Percentiles rank a stretch among this genome's conserved stretches.
These are phyloP conservation scores for Penicillium nordicum DNA, from an alignment of 2,329 filamentous ascomycete species.

Conservation along the genomic window DNA sequence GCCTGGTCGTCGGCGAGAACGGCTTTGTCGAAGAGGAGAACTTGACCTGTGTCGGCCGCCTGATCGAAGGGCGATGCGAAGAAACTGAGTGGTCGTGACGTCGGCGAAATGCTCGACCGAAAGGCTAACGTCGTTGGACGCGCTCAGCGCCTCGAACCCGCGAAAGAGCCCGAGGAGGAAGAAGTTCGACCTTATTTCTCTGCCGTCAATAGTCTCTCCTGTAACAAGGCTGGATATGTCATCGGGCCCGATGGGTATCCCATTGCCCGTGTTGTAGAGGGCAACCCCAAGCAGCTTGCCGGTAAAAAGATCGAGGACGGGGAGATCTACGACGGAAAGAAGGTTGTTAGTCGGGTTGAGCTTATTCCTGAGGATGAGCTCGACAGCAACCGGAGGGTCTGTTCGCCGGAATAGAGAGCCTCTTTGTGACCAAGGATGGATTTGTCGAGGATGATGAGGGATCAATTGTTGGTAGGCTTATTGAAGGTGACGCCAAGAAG, in stretches of 20 bases:
- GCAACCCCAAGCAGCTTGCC: conserved; percentile 53
- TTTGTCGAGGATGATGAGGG: conserved; percentile 72
- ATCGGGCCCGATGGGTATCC: conserved; percentile 53
- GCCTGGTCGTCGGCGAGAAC: conserved; percentile 47
- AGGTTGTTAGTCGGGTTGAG: conserved; percentile 56
- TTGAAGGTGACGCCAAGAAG: conserved; percentile 67
- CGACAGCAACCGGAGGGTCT: conserved; percentile 55
- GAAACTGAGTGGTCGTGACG: conserved; percentile 56
- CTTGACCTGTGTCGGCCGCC: conserved; percentile 47
- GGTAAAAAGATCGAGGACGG: conserved; percentile 57
- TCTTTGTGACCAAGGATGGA: conserved; percentile 57
- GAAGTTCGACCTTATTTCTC: conserved; percentile 53
- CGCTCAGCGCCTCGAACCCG: conserved; percentile 46
- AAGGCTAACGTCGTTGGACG: conserved; percentile 61
- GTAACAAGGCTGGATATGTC: conserved; percentile 59
- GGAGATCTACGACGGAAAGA: conserved; percentile 55
- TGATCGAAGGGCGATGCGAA: conserved; percentile 59
- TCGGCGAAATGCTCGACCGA: conserved; percentile 61
- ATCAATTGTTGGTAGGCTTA: conserved; percentile 68
- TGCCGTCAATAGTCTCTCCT: conserved; percentile 50
- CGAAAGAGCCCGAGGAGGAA: conserved; percentile 33
- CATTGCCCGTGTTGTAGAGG: conserved; percentile 54
- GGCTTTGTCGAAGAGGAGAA: conserved; percentile 51
- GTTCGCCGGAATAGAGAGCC: conserved; percentile 56
- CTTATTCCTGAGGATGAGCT: conserved; percentile 57